phyloP scores from a whole-genome alignment of 805 yeast species.

The Kluyveromyces aestuarii region DNA sequence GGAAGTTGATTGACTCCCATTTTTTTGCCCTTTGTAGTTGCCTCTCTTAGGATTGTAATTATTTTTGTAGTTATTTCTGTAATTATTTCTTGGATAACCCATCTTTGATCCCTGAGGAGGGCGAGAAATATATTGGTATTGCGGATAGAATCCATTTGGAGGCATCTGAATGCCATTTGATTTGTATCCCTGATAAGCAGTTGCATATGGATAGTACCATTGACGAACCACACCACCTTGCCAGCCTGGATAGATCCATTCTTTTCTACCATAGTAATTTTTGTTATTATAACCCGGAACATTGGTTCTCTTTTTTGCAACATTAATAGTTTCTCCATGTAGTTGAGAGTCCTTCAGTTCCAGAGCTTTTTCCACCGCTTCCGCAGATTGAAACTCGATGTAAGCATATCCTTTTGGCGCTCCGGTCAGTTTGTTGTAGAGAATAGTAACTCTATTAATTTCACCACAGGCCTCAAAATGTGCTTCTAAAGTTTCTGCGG shows the following conservation, averaged over 20 bases:
- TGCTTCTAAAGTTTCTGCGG: conserved; percentile 43
- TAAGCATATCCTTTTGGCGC: conserved; percentile 54
- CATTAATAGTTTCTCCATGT: conserved; percentile 39
- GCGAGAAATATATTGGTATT: conserved; percentile 1
- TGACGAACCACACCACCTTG: conserved; percentile 1
- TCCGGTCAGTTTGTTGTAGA: conserved; percentile 34
- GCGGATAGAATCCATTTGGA: conserved; percentile 2
- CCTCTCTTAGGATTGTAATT: conserved; percentile 5
- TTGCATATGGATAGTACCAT: conserved; percentile 3
- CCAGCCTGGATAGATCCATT: conserved; percentile 4
- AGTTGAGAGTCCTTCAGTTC: conserved; percentile 34
- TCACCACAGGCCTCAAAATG: conserved; percentile 37
- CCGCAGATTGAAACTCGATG: conserved; percentile 41
- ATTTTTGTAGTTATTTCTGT: conserved; percentile 19
- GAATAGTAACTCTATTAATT: conserved; percentile 44
- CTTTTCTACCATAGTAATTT: conserved; percentile 1
- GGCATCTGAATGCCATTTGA: conserved; percentile 1
- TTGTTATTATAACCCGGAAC: conserved; percentile 34
- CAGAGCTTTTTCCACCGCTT: conserved; percentile 40
- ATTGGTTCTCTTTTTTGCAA: conserved; percentile 45
- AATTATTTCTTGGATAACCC: conserved; percentile 3
- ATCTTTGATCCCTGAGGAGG: conserved; percentile 2
- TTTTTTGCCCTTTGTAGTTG: conserved; percentile 3
- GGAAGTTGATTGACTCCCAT: conserved; percentile 3
- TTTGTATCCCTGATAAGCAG: conserved; percentile 1